phyloP scores from a whole-genome alignment of 495 filamentous ascomycete species.

The Penicillium atrosanguineum region DNA sequence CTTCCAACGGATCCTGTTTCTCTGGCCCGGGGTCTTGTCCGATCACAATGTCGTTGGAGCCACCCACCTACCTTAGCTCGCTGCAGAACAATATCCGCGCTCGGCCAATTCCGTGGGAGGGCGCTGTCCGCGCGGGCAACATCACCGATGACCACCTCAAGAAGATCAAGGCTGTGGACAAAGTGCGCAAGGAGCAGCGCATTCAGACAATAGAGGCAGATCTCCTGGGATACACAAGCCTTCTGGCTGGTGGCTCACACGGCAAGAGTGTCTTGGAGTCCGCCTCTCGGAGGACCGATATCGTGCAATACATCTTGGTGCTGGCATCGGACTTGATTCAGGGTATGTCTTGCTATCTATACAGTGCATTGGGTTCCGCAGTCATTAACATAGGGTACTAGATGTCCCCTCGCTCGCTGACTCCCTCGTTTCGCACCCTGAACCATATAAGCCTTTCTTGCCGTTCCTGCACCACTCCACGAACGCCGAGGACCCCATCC shows the following conservation, averaged over 20 bases:
- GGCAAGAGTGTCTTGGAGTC: conserved; percentile 77
- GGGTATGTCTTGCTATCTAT: conserved; percentile 47
- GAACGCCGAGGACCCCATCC: conserved; percentile 81
- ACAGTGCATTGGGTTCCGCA: neutral
- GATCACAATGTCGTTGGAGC: conserved; percentile 76
- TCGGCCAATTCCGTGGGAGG: conserved; percentile 96
- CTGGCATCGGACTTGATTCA: conserved; percentile 84
- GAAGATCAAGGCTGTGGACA: conserved; percentile 97
- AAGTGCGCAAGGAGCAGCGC: conserved; percentile 86
- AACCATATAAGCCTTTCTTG: conserved; percentile 82
- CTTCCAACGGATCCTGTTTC: conserved; percentile 7
- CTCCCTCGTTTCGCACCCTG: conserved; percentile 67
- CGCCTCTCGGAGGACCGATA: conserved; percentile 75
- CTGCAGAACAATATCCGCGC: conserved; percentile 93
- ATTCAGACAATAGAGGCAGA: conserved; percentile 77
- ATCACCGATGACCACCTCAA: conserved; percentile 92
- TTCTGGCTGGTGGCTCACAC: conserved; percentile 73
- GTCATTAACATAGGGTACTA: conserved; percentile 28
- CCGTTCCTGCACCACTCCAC: conserved; percentile 79
- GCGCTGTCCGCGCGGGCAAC: conserved; percentile 87
- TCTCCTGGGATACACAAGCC: conserved; percentile 67
- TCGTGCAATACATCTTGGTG: conserved; percentile 92
- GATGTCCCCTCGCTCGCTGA: conserved; percentile 74
- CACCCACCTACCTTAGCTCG: conserved; percentile 84
- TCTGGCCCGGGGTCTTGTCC: conserved; percentile 6